These are phyloP conservation scores for Clavaria fumosa DNA, from an alignment of 768 basidiomycete species.

Conservation along the genomic window DNA sequence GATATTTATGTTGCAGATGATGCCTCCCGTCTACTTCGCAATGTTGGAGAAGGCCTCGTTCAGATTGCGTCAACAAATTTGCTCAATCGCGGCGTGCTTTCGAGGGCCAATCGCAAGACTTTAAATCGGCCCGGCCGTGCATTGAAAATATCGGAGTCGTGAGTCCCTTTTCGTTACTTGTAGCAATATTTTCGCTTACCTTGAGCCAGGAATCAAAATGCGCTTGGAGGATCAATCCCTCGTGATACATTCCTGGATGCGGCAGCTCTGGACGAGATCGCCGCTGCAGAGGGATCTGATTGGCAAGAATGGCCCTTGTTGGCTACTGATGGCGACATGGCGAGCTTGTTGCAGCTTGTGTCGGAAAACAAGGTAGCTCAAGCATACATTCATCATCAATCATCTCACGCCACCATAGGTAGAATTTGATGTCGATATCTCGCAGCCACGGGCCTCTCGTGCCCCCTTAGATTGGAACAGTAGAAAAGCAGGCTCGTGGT, in stretches of 20 bases:
- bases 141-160: constrained; percentile 65
- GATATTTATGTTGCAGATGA: constrained; percentile 50
- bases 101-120: too few species aligned
- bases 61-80: constrained; percentile 43
- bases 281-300: constrained; percentile 28
- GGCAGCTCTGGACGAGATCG: constrained; percentile 40
- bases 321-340: constrained; percentile 68
- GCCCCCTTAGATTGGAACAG: constrained; percentile 66
- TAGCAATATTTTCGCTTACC: too few species aligned
- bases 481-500: constrained; percentile 61
- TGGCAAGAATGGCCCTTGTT: constrained; percentile 72
- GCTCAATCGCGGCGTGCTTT: constrained; percentile 46
- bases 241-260: constrained; percentile 63
- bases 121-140: constrained; percentile 64
- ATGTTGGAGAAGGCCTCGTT: constrained; percentile 40
- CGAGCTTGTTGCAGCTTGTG: constrained; percentile 63
- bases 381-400: too few species aligned
- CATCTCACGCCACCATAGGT: constrained; percentile 31
- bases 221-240: constrained; percentile 46
- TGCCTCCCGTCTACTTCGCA: constrained; percentile 41
- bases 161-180: constrained; percentile 10
- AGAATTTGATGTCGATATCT: constrained; percentile 56
- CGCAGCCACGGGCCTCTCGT: constrained; percentile 39
- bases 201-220: constrained; percentile 43
- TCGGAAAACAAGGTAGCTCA: constrained; percentile 70